Conservation (phyloP, 306 rosid species). For the Sesbania bispinosa region DNA sequence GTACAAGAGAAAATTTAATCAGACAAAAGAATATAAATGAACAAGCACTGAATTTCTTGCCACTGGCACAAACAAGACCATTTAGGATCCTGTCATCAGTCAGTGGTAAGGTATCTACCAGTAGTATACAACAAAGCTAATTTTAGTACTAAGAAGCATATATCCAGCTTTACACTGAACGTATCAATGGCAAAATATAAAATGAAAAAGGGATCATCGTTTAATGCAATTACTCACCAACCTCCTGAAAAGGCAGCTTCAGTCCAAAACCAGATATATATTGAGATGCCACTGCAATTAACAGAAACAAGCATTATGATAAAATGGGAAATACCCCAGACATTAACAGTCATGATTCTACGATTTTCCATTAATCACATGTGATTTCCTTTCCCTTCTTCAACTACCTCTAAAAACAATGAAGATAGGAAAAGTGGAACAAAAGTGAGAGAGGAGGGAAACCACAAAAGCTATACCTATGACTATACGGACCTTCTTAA, state of each 20-base stretch:
- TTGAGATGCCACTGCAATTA: slow-evolving; percentile 33
- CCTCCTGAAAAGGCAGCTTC: neutral
- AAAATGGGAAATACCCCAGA: neutral
- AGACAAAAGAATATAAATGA: slow-evolving; percentile 31
- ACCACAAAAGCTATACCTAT: neutral
- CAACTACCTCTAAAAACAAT: neutral
- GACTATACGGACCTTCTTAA: slow-evolving; percentile 25
- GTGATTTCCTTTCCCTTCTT: neutral
- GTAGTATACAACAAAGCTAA: slow-evolving; percentile 48
- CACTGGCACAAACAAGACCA: slow-evolving; percentile 33
- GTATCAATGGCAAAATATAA: slow-evolving; percentile 21
- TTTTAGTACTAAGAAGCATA: slow-evolving; percentile 32
- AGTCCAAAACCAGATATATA: slow-evolving; percentile 26
- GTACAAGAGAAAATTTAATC: neutral
- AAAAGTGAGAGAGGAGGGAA: neutral
- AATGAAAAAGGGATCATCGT: neutral
- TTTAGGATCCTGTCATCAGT: slow-evolving; percentile 19
- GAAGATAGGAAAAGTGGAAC: neutral
- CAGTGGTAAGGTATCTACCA: slow-evolving; percentile 28
- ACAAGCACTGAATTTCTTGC: slow-evolving; percentile 28
- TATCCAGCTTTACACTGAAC: slow-evolving; percentile 31
- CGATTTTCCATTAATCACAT: slow-evolving; percentile 4
- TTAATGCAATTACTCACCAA: slow-evolving; percentile 22
- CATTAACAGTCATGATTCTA: neutral
- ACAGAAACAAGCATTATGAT: neutral